Evolutionary conservation across 75 land plant genomes (phyloP).

Genomic region (Selaginella tamariscina): DNA sequence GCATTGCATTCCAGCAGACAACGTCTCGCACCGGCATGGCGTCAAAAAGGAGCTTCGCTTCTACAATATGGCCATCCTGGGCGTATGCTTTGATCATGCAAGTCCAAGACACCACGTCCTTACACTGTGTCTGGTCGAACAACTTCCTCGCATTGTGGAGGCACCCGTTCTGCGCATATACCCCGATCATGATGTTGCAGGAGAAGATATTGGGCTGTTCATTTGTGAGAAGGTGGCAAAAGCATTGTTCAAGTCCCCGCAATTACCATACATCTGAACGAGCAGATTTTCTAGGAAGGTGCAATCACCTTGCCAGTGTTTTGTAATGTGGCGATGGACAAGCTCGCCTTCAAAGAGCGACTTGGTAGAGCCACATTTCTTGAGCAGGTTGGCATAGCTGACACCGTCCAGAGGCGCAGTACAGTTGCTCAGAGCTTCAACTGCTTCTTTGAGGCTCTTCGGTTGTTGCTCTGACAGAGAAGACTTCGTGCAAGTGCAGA

Average conservation of each 20-base stretch:
- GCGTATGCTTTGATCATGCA: not conserved
- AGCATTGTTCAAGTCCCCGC: not conserved
- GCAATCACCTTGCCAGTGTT: not conserved
- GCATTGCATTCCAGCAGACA: constrained; percentile 1
- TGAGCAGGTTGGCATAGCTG: not conserved
- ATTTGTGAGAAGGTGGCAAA: not conserved
- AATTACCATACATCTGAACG: not conserved
- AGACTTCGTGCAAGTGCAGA: not conserved
- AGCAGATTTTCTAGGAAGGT: not conserved
- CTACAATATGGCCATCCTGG: not conserved
- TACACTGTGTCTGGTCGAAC: not conserved
- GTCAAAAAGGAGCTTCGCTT: not conserved
- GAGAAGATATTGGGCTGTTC: not conserved
- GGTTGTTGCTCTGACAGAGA: not conserved
- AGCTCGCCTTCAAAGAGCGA: not conserved
- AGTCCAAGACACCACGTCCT: constrained; percentile 3
- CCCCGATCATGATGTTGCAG: not conserved
- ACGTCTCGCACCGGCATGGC: not conserved
- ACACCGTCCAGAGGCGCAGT: not conserved
- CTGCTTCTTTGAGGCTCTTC: not conserved
- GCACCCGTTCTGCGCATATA: not conserved
- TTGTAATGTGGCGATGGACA: not conserved
- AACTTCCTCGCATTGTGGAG: not conserved
- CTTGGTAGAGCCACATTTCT: not conserved
- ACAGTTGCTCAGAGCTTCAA: not conserved